Base-by-base conservation (phyloP, 495 filamentous ascomycete species). In the Poronia punctata region DNA sequence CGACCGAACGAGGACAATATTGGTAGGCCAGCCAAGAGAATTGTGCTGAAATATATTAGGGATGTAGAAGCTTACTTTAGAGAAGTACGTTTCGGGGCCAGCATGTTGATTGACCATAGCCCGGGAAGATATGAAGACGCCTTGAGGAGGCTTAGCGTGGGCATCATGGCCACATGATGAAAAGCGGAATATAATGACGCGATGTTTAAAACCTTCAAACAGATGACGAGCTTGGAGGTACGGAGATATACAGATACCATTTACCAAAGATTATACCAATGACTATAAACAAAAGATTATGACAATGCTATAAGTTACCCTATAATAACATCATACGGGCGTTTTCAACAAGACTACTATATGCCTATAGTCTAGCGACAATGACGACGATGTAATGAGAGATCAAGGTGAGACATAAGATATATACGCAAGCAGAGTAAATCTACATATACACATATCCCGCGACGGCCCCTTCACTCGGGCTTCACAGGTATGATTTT, bases 91-190 rank as follows among this genome's bases (percentile, higher is more conserved):
- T 86, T 88, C 60, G 80, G 75, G 8, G 75, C 74, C 23, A 76
- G 80, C 22, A 85, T 86, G 82, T 65, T 88, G 62, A 68, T 73
- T 38, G 83, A 88, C 59, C 84, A 88, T 59, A 84, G 76, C 48
- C 83, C 84, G n/a, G 80, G 72, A 21, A 63, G 77, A 42, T 88
- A 88, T 60, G 84, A 88, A 63, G 72, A 64, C 34, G 57, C 62
- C 12, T 42, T 72, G 35, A 57, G 67, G 21, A 57, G 58, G 38
- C 52, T 72, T 31, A 56, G 45, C 19, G 26, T 43, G 7, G 65
- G 66, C 2, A 56, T 70, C 5, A 48, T 57, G 21, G 43, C 48
- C 12, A 21, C 40, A 31, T 51, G 12, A 43, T 24, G 15, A 5
- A 23, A 9, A 16, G 11, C n/a, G 14, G 14, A 1, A 15, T 26